These are phyloP conservation scores for Senna tora DNA, from an alignment of 306 rosid genomes.

Conservation along the genomic window DNA sequence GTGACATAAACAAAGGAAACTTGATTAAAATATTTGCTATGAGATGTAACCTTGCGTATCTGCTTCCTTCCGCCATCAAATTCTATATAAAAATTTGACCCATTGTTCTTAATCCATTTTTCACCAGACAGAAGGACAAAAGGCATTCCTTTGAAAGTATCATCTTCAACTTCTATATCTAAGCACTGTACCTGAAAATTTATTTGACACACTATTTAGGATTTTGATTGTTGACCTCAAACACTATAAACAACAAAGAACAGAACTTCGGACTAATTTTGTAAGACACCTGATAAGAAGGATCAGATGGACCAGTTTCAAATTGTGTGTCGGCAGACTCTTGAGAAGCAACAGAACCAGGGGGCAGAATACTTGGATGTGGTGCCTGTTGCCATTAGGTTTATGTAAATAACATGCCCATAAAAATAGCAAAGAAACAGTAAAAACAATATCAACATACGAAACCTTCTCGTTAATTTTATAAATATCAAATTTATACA, in stretches of 20 bases:
- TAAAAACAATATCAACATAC: slow-evolving; percentile 26
- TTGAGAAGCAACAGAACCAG: slow-evolving; percentile 62
- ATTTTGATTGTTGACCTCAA: slow-evolving; percentile 30
- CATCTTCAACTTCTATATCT: slow-evolving; percentile 71
- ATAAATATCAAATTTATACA: slow-evolving; percentile 32
- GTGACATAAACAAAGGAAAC: slow-evolving; percentile 21
- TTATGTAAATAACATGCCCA: slow-evolving; percentile 28
- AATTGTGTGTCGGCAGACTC: slow-evolving; percentile 74
- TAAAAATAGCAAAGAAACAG: slow-evolving; percentile 19
- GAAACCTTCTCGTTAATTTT: slow-evolving; percentile 32
- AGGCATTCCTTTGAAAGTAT: slow-evolving; percentile 72
- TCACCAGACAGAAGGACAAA: slow-evolving; percentile 74
- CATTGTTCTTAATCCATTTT: slow-evolving; percentile 86
- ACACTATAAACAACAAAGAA: slow-evolving; percentile 34
- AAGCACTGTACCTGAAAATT: slow-evolving; percentile 72
- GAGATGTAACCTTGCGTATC: slow-evolving; percentile 65
- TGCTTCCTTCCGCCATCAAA: slow-evolving; percentile 56
- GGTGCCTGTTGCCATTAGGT: slow-evolving; percentile 66
- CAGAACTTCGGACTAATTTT: slow-evolving; percentile 32
- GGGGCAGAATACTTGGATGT: slow-evolving; percentile 66
- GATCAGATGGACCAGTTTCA: slow-evolving; percentile 46
- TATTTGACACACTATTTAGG: slow-evolving; percentile 32
- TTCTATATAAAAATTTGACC: slow-evolving; percentile 75
- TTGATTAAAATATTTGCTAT: slow-evolving; percentile 33
- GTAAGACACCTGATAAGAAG: slow-evolving; percentile 58